phyloP scores from a whole-genome alignment of 768 basidiomycete species.

The Mycena filopes region DNA sequence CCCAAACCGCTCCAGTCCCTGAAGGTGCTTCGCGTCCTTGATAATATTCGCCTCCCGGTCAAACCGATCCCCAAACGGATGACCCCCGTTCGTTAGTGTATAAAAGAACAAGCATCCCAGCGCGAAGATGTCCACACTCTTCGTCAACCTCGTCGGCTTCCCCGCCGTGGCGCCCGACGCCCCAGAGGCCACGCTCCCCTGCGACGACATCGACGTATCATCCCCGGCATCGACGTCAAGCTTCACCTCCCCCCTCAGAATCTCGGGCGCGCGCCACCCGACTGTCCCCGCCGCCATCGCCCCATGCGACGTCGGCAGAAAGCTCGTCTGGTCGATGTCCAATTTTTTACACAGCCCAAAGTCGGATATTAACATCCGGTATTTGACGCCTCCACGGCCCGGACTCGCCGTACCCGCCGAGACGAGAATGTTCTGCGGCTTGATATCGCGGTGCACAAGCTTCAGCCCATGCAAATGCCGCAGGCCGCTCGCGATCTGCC shows the following conservation, averaged over 20 bases:
- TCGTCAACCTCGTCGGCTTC: constrained; percentile 81
- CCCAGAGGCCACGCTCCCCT: constrained; percentile 65
- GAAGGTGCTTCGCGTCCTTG: constrained; percentile 78
- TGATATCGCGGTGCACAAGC: constrained; percentile 98
- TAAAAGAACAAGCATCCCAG: constrained; percentile 97
- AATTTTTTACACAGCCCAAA: constrained; percentile 97
- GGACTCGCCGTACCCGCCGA: constrained; percentile 68
- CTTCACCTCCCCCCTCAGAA: constrained; percentile 92
- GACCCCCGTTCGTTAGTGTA: constrained; percentile 86
- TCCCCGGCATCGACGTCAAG: constrained; percentile 72
- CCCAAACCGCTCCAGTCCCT: constrained; percentile 80
- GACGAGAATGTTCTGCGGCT: constrained; percentile 96
- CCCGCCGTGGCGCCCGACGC: constrained; percentile 46
- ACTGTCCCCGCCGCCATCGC: constrained; percentile 92
- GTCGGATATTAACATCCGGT: constrained; percentile 94
- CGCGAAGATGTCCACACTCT: constrained; percentile 96
- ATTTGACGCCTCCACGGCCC: constrained; percentile 53
- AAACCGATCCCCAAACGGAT: constrained; percentile 94
- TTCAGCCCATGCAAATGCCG: constrained; percentile 93
- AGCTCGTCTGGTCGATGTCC: constrained; percentile 96
- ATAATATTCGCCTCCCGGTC: constrained; percentile 96
- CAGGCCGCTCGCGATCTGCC: constrained; percentile 88
- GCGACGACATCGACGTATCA: constrained; percentile 73
- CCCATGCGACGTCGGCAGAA: constrained; percentile 91
- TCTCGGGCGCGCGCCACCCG: constrained; percentile 98